Evolutionary conservation across 2,329 filamentous ascomycete species (phyloP), one percentile per base, ranked within the genome.

Genomic region (Colletotrichum tamarilloi): DNA sequence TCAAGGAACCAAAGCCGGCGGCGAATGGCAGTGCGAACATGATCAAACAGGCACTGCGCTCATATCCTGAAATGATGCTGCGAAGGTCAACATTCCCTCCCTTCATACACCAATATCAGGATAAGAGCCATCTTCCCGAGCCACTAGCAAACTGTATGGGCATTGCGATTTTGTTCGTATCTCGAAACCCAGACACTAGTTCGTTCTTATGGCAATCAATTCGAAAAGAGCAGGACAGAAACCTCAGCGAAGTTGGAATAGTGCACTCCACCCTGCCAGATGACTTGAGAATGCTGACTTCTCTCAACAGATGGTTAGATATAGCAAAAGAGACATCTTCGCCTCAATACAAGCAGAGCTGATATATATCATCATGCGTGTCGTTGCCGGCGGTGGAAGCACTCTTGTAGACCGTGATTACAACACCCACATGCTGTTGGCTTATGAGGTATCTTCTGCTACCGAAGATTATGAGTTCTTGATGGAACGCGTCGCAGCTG

Each of bases 311-410:
- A 71, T 60, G 67, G 5, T 5, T 5, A 57, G 11, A 3, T 71
- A 32, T 14, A 49, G 46, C 4, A 56, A n/a, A 11, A 8, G 52
- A n/a, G 58, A 72, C 1, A 22, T 74, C 3, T 64, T 74, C 53
- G 68, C 72, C 8, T 63, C 72, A 7, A 24, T 68, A 38, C 72
- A 74, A 42, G 69, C 68, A 35, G 38, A 72, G 14, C 2, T 74
- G 9, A 72, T 74, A 4, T 74, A 74, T 35, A 65, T 74, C 49
- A 74, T 65, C 9, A 74, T 74, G 72, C 63, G 72, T 9, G 26
- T 72, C 9, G 62, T 74, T 11, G 68, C 68, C 32, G 59, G 68
- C 19, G 64, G 57, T 9, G 38, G n/a, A 7, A 12, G 28, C 12
- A 16, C 35, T 5, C 5, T 19, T 11, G 57, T 62, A 16, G 9